A percentile compares a stretch with the other conserved stretches of the same genome.
phyloP scores from a whole-genome alignment of 2,329 filamentous ascomycete species.

The Epichloe glyceriae region DNA sequence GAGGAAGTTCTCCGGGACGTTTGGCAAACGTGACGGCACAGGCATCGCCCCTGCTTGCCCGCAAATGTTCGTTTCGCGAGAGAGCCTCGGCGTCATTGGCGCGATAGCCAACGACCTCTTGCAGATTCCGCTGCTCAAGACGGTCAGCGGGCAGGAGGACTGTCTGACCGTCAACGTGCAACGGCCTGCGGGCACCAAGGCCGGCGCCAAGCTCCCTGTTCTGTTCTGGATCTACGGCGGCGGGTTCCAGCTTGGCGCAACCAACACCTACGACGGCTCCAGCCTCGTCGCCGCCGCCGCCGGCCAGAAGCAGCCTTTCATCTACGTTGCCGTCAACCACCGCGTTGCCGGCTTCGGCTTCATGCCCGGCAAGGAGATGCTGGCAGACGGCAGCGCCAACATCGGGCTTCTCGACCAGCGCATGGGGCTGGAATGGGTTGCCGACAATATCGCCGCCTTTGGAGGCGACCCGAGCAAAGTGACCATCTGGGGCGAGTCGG shows the following conservation, averaged over 20 bases:
- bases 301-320: not conserved
- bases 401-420: slow-evolving; percentile 45
- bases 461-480: slow-evolving; percentile 49
- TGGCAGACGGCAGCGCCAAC: slow-evolving; percentile 48
- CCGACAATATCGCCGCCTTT: slow-evolving; percentile 48
- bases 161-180: slow-evolving; percentile 50
- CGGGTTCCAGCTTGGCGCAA: not conserved
- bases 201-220: slow-evolving; percentile 47
- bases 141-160: slow-evolving; percentile 44
- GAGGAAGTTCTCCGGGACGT: slow-evolving; percentile 35
- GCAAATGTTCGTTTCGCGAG: slow-evolving; percentile 52
- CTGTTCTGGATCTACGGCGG: slow-evolving; percentile 19
- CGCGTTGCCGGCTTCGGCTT: slow-evolving; percentile 4
- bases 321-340: slow-evolving; percentile 3
- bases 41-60: slow-evolving; percentile 51
- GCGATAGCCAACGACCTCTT: slow-evolving; percentile 36
- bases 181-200: slow-evolving; percentile 41
- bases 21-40: slow-evolving; percentile 51
- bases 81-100: slow-evolving; percentile 23
- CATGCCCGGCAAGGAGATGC: not conserved
- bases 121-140: slow-evolving; percentile 45
- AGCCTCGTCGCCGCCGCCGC: slow-evolving; percentile 28
- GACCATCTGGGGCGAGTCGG: slow-evolving; percentile 47
- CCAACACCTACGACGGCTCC: not conserved
- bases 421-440: slow-evolving; percentile 44